These are phyloP conservation scores for Knufia petricola DNA, from an alignment of 2,329 filamentous ascomycete species.

Conservation along the genomic window DNA sequence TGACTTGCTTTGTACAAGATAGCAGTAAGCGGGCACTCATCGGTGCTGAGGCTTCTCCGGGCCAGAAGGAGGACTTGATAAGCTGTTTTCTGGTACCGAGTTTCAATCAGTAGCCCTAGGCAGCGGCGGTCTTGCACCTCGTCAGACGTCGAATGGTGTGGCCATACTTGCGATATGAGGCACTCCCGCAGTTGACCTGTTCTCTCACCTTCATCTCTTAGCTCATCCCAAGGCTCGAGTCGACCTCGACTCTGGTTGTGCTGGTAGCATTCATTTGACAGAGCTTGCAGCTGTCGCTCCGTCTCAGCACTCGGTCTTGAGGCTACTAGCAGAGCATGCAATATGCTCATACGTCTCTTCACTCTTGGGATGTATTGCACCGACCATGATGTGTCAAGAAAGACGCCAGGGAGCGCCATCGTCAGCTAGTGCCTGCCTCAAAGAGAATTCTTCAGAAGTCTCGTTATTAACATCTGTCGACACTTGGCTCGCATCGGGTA, in stretches of 20 bases:
- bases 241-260: background rate
- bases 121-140: background rate
- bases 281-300: background rate
- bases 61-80: background rate
- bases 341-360: background rate
- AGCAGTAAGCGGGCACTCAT: background rate
- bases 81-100: slow-evolving; percentile 2
- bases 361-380: background rate
- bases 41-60: too few species aligned
- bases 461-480: too few species aligned
- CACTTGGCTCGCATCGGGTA: too few species aligned
- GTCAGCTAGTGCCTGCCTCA: background rate
- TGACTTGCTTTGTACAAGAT: slow-evolving; percentile 2
- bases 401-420: background rate
- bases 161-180: background rate
- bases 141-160: background rate
- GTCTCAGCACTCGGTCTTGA: background rate
- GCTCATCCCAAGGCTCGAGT: slow-evolving; percentile 4
- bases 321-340: background rate
- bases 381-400: slow-evolving; percentile 8
- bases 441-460: too few species aligned
- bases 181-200: slow-evolving; percentile 7
- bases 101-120: slow-evolving; percentile 1
- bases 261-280: background rate
- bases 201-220: slow-evolving; percentile 2